Evolutionary conservation across 2,329 filamentous ascomycete species (phyloP).

Genomic region (Dothiorella sarmentorum): DNA sequence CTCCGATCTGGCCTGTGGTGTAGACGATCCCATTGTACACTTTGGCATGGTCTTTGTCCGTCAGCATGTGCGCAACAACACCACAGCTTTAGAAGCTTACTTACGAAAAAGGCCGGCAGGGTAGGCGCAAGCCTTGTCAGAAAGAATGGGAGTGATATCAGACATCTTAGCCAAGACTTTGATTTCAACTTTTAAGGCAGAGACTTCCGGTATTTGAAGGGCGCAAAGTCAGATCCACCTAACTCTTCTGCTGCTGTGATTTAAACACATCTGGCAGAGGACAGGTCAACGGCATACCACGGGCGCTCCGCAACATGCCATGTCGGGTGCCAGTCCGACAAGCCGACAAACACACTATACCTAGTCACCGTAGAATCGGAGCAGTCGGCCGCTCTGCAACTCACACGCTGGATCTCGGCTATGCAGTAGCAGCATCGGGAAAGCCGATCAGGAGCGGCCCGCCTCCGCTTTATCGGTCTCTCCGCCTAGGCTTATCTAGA

Average conservation of each 20-base stretch:
- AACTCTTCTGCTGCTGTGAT: too few relatives aligned
- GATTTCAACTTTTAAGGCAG: too few relatives aligned
- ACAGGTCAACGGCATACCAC: background rate
- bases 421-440: background rate
- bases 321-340: constrained; percentile 9
- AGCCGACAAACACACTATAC: too few relatives aligned
- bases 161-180: too few relatives aligned
- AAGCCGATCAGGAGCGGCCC: background rate
- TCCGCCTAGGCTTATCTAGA: background rate
- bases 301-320: background rate
- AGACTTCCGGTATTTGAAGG: too few relatives aligned
- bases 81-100: background rate
- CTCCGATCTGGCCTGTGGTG: constrained; percentile 7
- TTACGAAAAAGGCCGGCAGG: constrained; percentile 7
- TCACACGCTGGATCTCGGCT: background rate
- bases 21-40: background rate
- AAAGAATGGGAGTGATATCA: constrained; percentile 1
- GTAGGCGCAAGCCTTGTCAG: constrained; percentile 10
- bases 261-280: too few relatives aligned
- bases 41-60: constrained; percentile 1
- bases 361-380: too few relatives aligned
- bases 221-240: too few relatives aligned
- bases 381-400: background rate
- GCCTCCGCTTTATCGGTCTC: background rate
- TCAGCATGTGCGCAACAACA: background rate